Evolutionary conservation across 1,284 basidiomycete genomes (phyloP).

Genomic region (Cutaneotrichosporon curvatum): DNA sequence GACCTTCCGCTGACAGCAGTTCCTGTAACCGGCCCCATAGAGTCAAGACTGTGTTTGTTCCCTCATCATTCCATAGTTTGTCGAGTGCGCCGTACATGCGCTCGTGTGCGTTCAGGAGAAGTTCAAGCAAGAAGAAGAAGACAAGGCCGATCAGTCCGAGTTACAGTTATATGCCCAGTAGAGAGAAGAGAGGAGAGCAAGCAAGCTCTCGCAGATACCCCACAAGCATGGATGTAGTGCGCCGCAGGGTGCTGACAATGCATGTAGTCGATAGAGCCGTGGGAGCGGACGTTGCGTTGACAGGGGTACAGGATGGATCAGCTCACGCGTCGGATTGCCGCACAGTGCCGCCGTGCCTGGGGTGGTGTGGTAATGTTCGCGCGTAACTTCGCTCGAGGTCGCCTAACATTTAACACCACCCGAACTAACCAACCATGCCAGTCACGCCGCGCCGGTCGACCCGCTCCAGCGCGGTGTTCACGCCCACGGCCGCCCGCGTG

Average conservation of each 20-base stretch:
- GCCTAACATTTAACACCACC: neutral
- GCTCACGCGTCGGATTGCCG: too few relatives aligned
- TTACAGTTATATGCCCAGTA: neutral
- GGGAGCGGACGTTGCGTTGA: neutral
- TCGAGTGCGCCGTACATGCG: neutral
- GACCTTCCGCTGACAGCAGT: neutral
- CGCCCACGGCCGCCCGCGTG: conserved; percentile 18
- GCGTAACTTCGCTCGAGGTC: neutral
- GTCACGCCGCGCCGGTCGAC: conserved; percentile 37
- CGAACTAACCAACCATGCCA: conserved; percentile 5
- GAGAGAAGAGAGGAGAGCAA: neutral
- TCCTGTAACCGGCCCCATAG: conserved; percentile 1
- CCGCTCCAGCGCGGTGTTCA: conserved; percentile 29
- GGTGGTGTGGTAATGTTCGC: neutral
- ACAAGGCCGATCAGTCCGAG: neutral
- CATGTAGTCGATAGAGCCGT: neutral
- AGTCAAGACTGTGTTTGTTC: neutral
- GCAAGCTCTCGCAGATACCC: neutral
- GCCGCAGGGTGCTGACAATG: neutral
- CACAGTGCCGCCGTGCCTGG: too few relatives aligned
- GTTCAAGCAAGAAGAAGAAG: neutral
- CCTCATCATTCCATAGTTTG: neutral
- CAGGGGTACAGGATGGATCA: too few relatives aligned
- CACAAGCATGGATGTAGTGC: neutral
- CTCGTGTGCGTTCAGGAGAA: neutral